phyloP scores from a whole-genome alignment of 352 stramenopile genomes.

The Phytopythium litorale region DNA sequence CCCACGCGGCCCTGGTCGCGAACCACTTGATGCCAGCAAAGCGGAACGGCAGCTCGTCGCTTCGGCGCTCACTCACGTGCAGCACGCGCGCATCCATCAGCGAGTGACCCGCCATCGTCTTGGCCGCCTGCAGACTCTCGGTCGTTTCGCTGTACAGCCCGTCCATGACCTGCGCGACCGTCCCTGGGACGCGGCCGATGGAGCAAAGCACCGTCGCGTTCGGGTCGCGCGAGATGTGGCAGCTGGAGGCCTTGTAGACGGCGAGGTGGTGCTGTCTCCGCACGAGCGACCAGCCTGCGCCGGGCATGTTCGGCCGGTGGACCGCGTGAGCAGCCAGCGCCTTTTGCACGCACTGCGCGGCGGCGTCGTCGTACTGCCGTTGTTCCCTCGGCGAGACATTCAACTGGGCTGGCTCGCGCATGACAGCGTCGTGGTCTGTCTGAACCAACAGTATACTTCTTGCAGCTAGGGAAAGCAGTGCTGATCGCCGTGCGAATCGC shows the following conservation, averaged over 20 bases:
- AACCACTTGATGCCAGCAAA: constrained; percentile 57
- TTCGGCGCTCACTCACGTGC: constrained; percentile 24
- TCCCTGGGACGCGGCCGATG: constrained; percentile 27
- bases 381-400: not conserved
- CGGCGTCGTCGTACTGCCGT: constrained; percentile 2
- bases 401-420: not conserved
- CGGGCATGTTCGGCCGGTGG: not conserved
- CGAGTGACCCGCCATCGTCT: constrained; percentile 31
- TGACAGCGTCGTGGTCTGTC: not conserved
- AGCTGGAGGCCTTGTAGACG: constrained; percentile 3
- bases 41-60: constrained; percentile 25
- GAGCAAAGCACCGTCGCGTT: constrained; percentile 35
- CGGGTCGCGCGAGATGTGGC: constrained; percentile 13
- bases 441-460: too few relatives aligned
- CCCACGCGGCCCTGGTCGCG: constrained; percentile 21
- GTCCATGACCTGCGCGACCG: constrained; percentile 39
- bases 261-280: constrained; percentile 4
- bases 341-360: constrained; percentile 3
- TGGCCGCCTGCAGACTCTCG: constrained; percentile 28
- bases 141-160: constrained; percentile 42
- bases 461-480: not conserved
- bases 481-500: not conserved
- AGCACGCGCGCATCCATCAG: constrained; percentile 29
- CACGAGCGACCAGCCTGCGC: constrained; percentile 6
- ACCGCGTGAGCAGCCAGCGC: constrained; percentile 2